phyloP scores from a whole-genome alignment of 345 rosid species.

The Citrus medica region DNA sequence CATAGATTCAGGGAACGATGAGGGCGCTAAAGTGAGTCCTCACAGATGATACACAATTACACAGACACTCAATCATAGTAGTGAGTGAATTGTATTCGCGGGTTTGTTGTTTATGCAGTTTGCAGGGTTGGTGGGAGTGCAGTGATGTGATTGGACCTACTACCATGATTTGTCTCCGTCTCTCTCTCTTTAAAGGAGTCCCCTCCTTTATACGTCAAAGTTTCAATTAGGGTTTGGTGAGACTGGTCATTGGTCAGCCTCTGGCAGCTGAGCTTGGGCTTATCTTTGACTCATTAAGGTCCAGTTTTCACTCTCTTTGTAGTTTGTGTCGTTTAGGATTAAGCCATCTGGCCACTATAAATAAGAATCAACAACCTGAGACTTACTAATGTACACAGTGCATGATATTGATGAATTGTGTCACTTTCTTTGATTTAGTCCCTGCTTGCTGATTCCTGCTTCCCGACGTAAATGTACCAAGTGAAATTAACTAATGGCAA shows the following conservation, averaged over 20 bases:
- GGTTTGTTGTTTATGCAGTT: background rate
- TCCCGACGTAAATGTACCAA: background rate
- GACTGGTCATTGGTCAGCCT: background rate
- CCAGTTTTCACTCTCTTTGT: background rate
- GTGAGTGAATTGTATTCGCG: slow-evolving; percentile 1
- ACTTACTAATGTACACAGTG: background rate
- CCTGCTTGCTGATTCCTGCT: background rate
- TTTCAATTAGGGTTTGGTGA: slow-evolving; percentile 2
- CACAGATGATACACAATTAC: background rate
- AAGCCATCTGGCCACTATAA: no score
- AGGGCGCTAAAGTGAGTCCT: background rate
- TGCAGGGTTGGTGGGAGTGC: background rate
- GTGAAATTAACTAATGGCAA: background rate
- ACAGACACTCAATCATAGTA: no score
- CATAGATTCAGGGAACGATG: background rate
- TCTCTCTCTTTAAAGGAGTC: background rate
- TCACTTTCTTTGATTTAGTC: background rate
- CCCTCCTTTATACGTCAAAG: background rate
- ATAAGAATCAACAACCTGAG: no score
- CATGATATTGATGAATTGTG: background rate
- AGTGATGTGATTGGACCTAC: slow-evolving; percentile 12
- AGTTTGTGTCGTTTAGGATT: background rate
- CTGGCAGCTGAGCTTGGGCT: background rate
- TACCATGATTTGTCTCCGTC: background rate
- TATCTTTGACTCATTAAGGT: background rate